Evolutionary conservation across 2,329 filamentous ascomycete species (phyloP).

Genomic region (Curvularia spicifera): DNA sequence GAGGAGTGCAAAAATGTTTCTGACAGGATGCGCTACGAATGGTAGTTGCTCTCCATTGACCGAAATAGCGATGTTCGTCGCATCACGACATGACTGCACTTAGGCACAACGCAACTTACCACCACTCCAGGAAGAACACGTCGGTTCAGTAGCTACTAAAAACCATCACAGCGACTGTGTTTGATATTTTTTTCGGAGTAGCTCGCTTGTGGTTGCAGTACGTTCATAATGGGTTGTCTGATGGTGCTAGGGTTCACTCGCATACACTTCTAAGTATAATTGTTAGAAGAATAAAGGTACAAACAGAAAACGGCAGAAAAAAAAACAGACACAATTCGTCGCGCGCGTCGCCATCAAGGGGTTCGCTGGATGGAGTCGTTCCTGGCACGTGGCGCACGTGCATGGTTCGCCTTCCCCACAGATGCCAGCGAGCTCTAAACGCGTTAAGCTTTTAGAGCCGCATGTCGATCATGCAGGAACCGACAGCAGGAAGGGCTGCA

Average conservation of each 20-base stretch:
- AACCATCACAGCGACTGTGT: neutral
- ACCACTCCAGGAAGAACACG: neutral
- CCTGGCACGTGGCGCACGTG: conserved; percentile 34
- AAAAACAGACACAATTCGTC: neutral
- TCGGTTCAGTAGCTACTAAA: neutral
- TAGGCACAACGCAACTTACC: neutral
- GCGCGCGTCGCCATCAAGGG: neutral
- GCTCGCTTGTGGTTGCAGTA: neutral
- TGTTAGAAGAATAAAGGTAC: neutral
- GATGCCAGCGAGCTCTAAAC: conserved; percentile 34
- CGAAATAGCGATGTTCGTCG: conserved; percentile 1
- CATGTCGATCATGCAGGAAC: conserved; percentile 44
- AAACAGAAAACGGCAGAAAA: neutral
- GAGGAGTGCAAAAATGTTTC: neutral
- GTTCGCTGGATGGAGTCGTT: conserved; percentile 2
- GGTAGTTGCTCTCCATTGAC: neutral
- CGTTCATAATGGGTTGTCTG: neutral
- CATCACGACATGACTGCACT: neutral
- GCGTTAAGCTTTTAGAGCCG: conserved; percentile 47
- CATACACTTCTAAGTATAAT: neutral
- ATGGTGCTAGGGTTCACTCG: neutral
- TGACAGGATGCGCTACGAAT: neutral
- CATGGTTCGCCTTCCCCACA: conserved; percentile 39
- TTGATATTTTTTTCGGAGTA: neutral
- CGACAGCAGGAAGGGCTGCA: conserved; percentile 35